Evolutionary conservation across 2,329 filamentous ascomycete genomes (phyloP).

Genomic region (Colletotrichum spaethianum): DNA sequence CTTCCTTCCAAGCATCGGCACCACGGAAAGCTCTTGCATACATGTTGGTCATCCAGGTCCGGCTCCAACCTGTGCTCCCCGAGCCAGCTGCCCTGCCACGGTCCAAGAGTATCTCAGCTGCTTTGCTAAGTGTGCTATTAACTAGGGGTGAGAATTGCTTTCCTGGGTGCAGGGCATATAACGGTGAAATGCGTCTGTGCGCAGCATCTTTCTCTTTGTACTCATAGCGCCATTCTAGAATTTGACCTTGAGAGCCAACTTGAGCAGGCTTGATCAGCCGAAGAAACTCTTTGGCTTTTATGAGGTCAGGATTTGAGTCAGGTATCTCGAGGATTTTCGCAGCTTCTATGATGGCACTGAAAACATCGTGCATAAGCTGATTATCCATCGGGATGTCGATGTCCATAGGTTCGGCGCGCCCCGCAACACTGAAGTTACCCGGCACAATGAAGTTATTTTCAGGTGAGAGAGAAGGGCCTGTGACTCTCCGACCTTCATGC

Average conservation of each 20-base stretch:
- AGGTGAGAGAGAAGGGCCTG: constrained; percentile 45
- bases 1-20: constrained; percentile 50
- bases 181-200: constrained; percentile 65
- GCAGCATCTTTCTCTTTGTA: constrained; percentile 59
- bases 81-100: constrained; percentile 29
- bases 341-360: constrained; percentile 26
- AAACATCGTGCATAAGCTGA: constrained; percentile 34
- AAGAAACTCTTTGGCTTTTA: constrained; percentile 11
- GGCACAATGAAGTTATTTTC: constrained; percentile 45
- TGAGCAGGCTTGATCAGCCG: constrained; percentile 9
- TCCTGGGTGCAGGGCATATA: constrained; percentile 58
- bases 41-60: constrained; percentile 15
- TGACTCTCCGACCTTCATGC: constrained; percentile 47
- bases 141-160: constrained; percentile 49
- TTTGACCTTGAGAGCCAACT: constrained; percentile 27
- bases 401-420: constrained; percentile 38
- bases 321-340: constrained; percentile 19
- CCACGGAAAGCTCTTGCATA: constrained; percentile 11
- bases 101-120: constrained; percentile 18
- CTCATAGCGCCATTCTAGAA: constrained; percentile 44
- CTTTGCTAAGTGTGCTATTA: constrained; percentile 48
- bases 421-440: constrained; percentile 23
- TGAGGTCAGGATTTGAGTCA: constrained; percentile 1
- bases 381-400: constrained; percentile 49
- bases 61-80: constrained; percentile 37